phyloP scores from a whole-genome alignment of 2,329 filamentous ascomycete genomes.

The Cytospora chrysosperma region DNA sequence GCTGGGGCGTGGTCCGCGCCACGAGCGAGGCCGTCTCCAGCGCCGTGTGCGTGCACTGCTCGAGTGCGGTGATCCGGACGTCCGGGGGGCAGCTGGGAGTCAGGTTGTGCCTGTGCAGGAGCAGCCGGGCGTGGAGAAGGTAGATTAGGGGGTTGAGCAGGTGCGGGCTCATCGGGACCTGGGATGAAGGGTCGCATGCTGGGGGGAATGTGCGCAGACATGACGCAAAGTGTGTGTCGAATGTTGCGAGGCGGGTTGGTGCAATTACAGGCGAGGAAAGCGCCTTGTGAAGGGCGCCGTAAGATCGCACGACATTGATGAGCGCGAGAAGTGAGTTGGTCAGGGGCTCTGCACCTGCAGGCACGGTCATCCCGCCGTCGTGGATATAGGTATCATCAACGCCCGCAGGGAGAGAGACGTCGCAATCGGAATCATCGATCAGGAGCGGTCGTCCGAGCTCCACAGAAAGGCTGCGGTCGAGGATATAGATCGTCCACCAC shows the following conservation, averaged over 20 bases:
- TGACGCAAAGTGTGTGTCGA: slow-evolving; percentile 76
- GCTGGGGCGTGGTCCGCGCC: slow-evolving; percentile 59
- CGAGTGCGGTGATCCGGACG: slow-evolving; percentile 68
- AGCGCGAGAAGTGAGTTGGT: slow-evolving; percentile 74
- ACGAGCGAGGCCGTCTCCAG: slow-evolving; percentile 78
- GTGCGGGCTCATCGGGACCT: slow-evolving; percentile 68
- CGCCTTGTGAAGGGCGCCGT: slow-evolving; percentile 70
- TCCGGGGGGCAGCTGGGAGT: slow-evolving; percentile 66
- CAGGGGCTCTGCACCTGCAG: slow-evolving; percentile 52
- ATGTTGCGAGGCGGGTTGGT: slow-evolving; percentile 66
- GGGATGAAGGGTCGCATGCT: slow-evolving; percentile 66
- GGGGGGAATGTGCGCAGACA: slow-evolving; percentile 76
- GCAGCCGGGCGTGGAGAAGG: slow-evolving; percentile 78
- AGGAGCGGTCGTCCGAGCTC: slow-evolving; percentile 78
- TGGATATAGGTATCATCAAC: slow-evolving; percentile 78
- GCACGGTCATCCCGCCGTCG: slow-evolving; percentile 53
- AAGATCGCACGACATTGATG: slow-evolving; percentile 77
- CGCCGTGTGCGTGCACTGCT: slow-evolving; percentile 71
- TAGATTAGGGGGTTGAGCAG: slow-evolving; percentile 74
- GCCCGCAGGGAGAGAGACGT: slow-evolving; percentile 74
- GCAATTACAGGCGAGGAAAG: slow-evolving; percentile 67
- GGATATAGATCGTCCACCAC: slow-evolving; percentile 93
- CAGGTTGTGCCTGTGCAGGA: slow-evolving; percentile 87
- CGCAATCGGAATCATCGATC: slow-evolving; percentile 87
- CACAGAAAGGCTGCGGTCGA: slow-evolving; percentile 78